Base-by-base conservation (phyloP, 1,284 basidiomycete species). In the Pyrrhoderma noxium region DNA sequence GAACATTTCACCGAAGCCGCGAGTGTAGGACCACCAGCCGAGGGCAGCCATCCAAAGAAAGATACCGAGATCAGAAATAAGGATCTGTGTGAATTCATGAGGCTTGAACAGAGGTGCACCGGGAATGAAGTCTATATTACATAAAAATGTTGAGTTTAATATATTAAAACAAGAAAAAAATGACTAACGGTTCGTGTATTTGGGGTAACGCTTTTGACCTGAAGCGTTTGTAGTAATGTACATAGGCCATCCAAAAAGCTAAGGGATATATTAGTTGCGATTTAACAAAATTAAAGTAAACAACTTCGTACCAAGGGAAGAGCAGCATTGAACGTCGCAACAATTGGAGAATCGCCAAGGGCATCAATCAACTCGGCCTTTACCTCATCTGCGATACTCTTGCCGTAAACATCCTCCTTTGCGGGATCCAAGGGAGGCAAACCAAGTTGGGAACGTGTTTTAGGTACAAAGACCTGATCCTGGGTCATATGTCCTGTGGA, bases 381-480 rank as follows among this genome's bases (percentile, higher is more conserved):
- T 54, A 93, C 78, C 57, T 83, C 78, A 49, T 82, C 74, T 14
- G 82, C 71, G 16, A 93, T 79, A 59, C 79, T 82, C 34, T 75
- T 71, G 41, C 92, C 92, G 40, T 74, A 68, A 27, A 80, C 62
- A 61, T 89, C 80, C 66, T 89, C 87, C 57, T 79, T 76, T 27
- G 73, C 67, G n/a, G 80, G 75, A 60, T 89, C 71, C 52, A 89
- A 71, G 23, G 77, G 61, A 36, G 82, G 80, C 31, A 91, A 68
- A 22, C 80, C 77, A 19, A 79, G 65, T 55, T 93, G 75, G 11
- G 83, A 82, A 38, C 93, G 87, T 25, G 95, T 96, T 57, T 80
- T 75, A 51, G 96, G 96, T 3, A 99, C 93, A 62, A 92, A 97
- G 57, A 98, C 96, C 67, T 99, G 93, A 63, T 99, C 95, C 59